phyloP scores from a whole-genome alignment of 2,329 filamentous ascomycete species.

The Exophiala alcalophila region DNA sequence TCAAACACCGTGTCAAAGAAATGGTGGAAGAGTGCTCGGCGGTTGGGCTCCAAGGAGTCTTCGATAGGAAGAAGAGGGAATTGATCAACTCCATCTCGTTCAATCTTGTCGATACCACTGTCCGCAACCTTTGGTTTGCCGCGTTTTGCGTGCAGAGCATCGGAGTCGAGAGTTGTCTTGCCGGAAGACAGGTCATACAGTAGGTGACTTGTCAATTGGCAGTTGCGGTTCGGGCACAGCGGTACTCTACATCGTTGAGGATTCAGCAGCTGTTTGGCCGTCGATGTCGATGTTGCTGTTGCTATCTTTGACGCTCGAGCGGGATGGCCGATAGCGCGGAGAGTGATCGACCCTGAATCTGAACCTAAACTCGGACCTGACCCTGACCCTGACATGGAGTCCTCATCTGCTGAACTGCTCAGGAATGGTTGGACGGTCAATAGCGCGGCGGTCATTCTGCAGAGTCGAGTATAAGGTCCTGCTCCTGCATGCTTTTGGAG shows the following conservation, averaged over 20 bases:
- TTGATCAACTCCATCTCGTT: slow-evolving; percentile 10
- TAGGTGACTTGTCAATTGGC: slow-evolving; percentile 8
- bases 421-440: too few species aligned
- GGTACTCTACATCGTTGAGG: slow-evolving; percentile 5
- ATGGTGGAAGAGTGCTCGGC: slow-evolving; percentile 11
- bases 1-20: slow-evolving; percentile 14
- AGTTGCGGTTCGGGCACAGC: slow-evolving; percentile 8
- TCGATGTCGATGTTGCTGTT: too few species aligned
- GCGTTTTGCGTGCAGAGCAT: slow-evolving; percentile 1
- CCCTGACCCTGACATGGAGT: too few species aligned
- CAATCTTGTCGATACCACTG: not conserved
- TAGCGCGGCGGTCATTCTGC: too few species aligned
- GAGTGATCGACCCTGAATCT: too few species aligned
- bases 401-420: too few species aligned
- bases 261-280: not conserved
- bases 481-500: too few species aligned
- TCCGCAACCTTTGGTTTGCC: not conserved
- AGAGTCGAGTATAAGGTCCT: too few species aligned
- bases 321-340: too few species aligned
- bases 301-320: too few species aligned
- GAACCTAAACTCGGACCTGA: too few species aligned
- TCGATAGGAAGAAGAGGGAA: slow-evolving; percentile 5
- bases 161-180: not conserved
- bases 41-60: slow-evolving; percentile 2
- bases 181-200: slow-evolving; percentile 2